phyloP scores from a whole-genome alignment of 352 stramenopile species.

The Elongisporangium senticosum region DNA sequence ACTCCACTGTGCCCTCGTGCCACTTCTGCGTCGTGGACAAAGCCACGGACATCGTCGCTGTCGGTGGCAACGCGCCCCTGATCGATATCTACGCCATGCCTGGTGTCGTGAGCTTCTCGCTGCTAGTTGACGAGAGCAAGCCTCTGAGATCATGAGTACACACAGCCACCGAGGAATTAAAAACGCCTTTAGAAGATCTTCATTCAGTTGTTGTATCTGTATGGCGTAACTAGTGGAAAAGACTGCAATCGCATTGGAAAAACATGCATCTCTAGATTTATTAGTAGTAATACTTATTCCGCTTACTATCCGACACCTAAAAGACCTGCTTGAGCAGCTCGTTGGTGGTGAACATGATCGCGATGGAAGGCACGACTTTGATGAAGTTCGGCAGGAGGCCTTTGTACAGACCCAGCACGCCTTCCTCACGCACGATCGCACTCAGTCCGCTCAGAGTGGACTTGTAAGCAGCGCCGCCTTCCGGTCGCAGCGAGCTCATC shows the following conservation, averaged over 20 bases:
- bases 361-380: slow-evolving; percentile 74
- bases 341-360: slow-evolving; percentile 81
- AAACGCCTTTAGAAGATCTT: slow-evolving; percentile 3
- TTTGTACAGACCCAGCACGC: slow-evolving; percentile 60
- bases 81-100: slow-evolving; percentile 81
- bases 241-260: too few relatives aligned
- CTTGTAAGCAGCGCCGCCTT: slow-evolving; percentile 24
- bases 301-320: slow-evolving; percentile 16
- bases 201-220: too few relatives aligned
- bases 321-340: slow-evolving; percentile 53
- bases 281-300: neutral
- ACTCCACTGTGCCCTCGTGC: slow-evolving; percentile 45
- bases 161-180: neutral
- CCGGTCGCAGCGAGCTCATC: slow-evolving; percentile 36
- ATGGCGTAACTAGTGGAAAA: too few relatives aligned
- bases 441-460: slow-evolving; percentile 44
- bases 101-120: slow-evolving; percentile 76
- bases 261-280: neutral
- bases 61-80: slow-evolving; percentile 43
- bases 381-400: slow-evolving; percentile 64
- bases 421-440: slow-evolving; percentile 45
- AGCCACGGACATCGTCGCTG: slow-evolving; percentile 58
- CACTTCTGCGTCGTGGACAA: slow-evolving; percentile 68
- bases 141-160: neutral
- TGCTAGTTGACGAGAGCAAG: slow-evolving; percentile 32